Base-by-base conservation (phyloP, 805 yeast genomes). In the Candida hungchunana region DNA sequence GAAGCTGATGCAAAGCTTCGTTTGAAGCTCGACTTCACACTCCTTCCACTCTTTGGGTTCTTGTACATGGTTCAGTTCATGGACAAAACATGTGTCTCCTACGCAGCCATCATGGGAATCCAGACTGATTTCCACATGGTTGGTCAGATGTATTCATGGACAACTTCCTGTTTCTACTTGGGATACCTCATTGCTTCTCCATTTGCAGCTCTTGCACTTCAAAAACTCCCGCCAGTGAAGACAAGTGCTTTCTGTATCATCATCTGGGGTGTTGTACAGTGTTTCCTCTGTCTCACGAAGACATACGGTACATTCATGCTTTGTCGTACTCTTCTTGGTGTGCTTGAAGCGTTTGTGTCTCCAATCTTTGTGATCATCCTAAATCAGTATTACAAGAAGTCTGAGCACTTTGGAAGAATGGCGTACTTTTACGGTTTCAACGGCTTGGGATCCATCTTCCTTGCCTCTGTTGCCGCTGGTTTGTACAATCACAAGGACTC, bases 131-230 rank as follows among this genome's bases (percentile, higher is more conserved):
- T 57, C 40, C 55, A 56, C 40, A 71, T 71, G 71, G 43, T 40
- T 32, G 75, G 69, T 36, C 59, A 47, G 28, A 46, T 43, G 58
- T 62, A 70, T 50, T 44, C 67, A 37, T 67, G 79, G 75, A 43
- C 64, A 8, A 65, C 75, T n/a, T 62, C 76, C 3, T 59, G 66
- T 14, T 73, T 73, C 46, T 73, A 72, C 47, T 44, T 77, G 18
- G 83, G 83, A 1, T 77, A 75, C 47, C 48, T 77, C 24, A 74
- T 71, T 38, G 77, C 72, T 39, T 61, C 67, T 34, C 72, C 76
- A 10, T 28, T 31, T 3, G 64, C 71, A 1, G 55, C 64, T 14
- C 48, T 56, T 15, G 29, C 67, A 0, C 50, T 77, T 24, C 82
- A 77, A 47, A 56, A 61, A 30, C 64, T 75, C 36, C 79, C 79